Evolutionary conservation across 331 rosid genomes (phyloP), one percentile per base, ranked within the genome.

Genomic region (Saraca asoca): DNA sequence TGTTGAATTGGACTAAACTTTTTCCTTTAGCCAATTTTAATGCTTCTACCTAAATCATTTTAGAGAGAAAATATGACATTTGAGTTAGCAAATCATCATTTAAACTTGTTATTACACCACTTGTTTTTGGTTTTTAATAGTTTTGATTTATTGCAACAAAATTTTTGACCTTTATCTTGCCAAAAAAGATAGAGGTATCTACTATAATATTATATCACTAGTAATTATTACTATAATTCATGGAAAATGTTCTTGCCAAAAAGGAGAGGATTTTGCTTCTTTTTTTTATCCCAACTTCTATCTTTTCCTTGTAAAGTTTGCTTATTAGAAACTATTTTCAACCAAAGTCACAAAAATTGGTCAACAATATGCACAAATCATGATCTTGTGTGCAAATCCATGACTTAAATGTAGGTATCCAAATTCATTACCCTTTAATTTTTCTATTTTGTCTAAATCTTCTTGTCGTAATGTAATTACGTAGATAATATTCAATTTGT

Each of bases 1-100:
- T 66, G 79, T 78, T 81, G 72, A 78, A 60, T 72, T 61, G 62
- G 61, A 69, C 60, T 20, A 58, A 57, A 60, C 58, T 37, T 58
- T n/a, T 57, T 11, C 55, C 56, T 9, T 43, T n/a, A 54, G 34
- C 58, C 54, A 16, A 33, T 14, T 53, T 43, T 63, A 24, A 39
- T 44, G 44, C 44, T 72, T 5, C 61, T 34, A 5, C 45, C 54
- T 31, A n/a, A n/a, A n/a, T n/a, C n/a, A 12, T 5, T 41, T 16
- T 46, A 2, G 10, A n/a, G 24, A 42, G 42, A 49, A 17, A 39
- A 35, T 64, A 13, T 33, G 17, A 11, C 33, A 46, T 56, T 66
- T 69, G 53, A 53, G 50, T 51, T 35, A 31, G 67, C 62, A n/a
- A 73, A 12, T 15, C 46, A 31, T 31, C 54, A 16, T 54, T 63